A percentile compares a stretch with the other conserved stretches of the same genome.
Conservation (phyloP, 805 yeast species). For the Jamesozyma hellenica region DNA sequence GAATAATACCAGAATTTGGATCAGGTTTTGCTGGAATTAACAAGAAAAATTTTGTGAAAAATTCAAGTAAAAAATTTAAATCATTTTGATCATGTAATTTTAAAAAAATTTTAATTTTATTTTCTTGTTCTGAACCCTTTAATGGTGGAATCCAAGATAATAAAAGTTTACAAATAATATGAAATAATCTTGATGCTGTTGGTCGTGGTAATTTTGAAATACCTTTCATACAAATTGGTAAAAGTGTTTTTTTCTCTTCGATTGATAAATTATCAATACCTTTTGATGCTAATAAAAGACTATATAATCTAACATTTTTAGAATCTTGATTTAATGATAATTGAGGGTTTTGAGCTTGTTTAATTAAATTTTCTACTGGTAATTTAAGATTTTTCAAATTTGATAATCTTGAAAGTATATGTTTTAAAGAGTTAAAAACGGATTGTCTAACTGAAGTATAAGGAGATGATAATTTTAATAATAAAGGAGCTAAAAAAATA, state of each 20-base stretch:
- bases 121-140: slow-evolving; percentile 37
- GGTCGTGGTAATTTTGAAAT: slow-evolving; percentile 33
- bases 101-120: slow-evolving; percentile 28
- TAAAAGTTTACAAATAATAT: slow-evolving; percentile 47
- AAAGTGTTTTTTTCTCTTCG: slow-evolving; percentile 31
- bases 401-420: slow-evolving; percentile 56
- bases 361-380: slow-evolving; percentile 53
- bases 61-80: slow-evolving; percentile 35
- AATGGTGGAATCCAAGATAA: slow-evolving; percentile 40
- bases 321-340: slow-evolving; percentile 35
- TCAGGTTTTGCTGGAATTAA: slow-evolving; percentile 38
- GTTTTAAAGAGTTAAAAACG: slow-evolving; percentile 56
- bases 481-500: slow-evolving; percentile 62
- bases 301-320: slow-evolving; percentile 47
- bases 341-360: slow-evolving; percentile 51
- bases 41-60: slow-evolving; percentile 48
- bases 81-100: slow-evolving; percentile 33
- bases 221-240: slow-evolving; percentile 40
- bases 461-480: slow-evolving; percentile 68
- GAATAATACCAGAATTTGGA: slow-evolving; percentile 29
- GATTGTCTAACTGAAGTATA: slow-evolving; percentile 55
- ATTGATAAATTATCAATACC: slow-evolving; percentile 48
- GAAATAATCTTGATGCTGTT: slow-evolving; percentile 50
- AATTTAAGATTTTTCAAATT: slow-evolving; percentile 45
- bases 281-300: slow-evolving; percentile 55